These are phyloP conservation scores for Entophlyctis luteolus DNA, from an alignment of 192 early-diverging fungal species.

Conservation along the genomic window DNA sequence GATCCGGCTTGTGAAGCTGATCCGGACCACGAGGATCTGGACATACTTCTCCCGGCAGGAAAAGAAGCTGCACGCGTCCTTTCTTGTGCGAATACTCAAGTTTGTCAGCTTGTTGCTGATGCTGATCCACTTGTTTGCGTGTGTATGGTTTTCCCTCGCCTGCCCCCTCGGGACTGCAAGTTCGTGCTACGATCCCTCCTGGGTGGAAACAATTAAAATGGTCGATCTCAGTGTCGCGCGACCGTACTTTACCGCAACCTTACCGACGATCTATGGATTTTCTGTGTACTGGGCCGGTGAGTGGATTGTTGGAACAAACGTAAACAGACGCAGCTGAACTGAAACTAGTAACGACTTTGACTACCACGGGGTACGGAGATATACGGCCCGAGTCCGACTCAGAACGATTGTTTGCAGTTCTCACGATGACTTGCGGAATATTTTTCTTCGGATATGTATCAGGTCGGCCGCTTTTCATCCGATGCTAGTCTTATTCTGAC, in stretches of 20 bases:
- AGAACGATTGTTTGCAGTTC: slow-evolving; percentile 41
- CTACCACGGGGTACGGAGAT: slow-evolving; percentile 47
- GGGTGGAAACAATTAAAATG: slow-evolving; percentile 1
- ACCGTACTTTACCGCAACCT: not conserved
- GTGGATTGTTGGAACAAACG: not conserved
- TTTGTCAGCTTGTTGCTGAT: slow-evolving; percentile 37
- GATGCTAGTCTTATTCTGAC: not conserved
- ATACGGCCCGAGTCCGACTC: slow-evolving; percentile 37
- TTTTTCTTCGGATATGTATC: slow-evolving; percentile 52
- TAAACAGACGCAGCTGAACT: slow-evolving; percentile 7
- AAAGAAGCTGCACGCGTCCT: slow-evolving; percentile 43
- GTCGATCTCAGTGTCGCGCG: not conserved
- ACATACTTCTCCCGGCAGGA: slow-evolving; percentile 40
- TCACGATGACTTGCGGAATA: slow-evolving; percentile 37
- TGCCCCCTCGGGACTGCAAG: slow-evolving; percentile 22
- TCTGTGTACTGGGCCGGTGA: slow-evolving; percentile 45
- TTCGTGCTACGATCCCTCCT: not conserved
- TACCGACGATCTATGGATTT: slow-evolving; percentile 7
- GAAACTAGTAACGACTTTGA: slow-evolving; percentile 44
- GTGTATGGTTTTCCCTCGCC: slow-evolving; percentile 40
- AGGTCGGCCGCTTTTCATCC: too few species aligned
- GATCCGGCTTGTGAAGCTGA: slow-evolving; percentile 39
- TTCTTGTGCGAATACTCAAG: slow-evolving; percentile 41
- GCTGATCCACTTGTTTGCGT: slow-evolving; percentile 35
- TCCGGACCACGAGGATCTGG: slow-evolving; percentile 32